Percentiles rank a stretch among this genome's conserved stretches.
Conservation (phyloP, 257 asterid genomes). For the Asclepias syriaca region DNA sequence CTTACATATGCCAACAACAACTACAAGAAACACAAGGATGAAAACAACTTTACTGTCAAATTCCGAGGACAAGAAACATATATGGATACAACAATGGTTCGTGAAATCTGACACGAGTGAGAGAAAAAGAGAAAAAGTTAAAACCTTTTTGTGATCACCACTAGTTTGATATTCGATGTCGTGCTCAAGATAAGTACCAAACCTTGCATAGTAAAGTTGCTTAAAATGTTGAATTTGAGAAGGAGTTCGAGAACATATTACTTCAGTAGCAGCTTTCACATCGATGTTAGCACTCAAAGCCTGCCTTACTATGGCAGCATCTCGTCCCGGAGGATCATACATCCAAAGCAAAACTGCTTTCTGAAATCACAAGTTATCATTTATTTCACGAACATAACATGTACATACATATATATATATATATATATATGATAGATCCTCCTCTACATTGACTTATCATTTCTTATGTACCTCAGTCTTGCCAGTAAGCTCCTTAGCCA, state of each 20-base stretch:
- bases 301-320: conserved; percentile 58
- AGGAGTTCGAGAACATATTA: conserved; percentile 83
- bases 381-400: not conserved
- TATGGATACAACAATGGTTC: not conserved
- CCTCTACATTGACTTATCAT: not conserved
- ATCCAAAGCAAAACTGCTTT: conserved; percentile 76
- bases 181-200: conserved; percentile 62
- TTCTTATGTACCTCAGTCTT: conserved; percentile 51
- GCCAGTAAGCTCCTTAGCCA: conserved; percentile 79
- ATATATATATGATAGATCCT: not conserved
- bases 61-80: not conserved
- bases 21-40: conserved; percentile 28
- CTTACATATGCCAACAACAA: conserved; percentile 59
- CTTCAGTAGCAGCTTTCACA: conserved; percentile 82
- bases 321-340: conserved; percentile 85
- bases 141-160: conserved; percentile 90
- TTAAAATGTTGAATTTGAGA: conserved; percentile 76
- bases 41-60: not conserved
- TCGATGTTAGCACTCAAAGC: conserved; percentile 44
- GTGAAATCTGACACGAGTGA: not conserved
- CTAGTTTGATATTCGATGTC: conserved; percentile 58
- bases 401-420: too few species aligned
- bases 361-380: conserved; percentile 29
- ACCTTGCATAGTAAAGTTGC: conserved; percentile 53
- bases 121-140: not conserved